Base-by-base conservation (phyloP, 2,329 filamentous ascomycete genomes). In the Calonectria fujianensis region DNA sequence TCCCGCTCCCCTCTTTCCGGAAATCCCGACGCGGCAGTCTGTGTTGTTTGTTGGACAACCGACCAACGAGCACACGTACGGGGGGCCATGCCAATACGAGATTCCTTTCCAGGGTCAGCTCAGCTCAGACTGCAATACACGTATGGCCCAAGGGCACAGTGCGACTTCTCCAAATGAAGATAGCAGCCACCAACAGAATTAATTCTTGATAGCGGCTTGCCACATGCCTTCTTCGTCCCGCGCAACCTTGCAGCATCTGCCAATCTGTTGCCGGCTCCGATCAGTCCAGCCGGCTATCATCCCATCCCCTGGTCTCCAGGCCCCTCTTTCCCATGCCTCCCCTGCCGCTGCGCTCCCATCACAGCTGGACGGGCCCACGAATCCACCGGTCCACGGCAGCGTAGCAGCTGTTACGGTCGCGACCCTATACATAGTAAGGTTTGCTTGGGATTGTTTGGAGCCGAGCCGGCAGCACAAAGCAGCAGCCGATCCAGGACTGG, bases 401-500 rank as follows among this genome's bases (percentile, higher is more conserved):
- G 52, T 54, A 31, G 51, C 57, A 39, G 57, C 57, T 45, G 61
- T 48, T 11, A 18, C 39, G 24, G 37, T 27, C 14, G 27, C 61
- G 37, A 48, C 37, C 61, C 27, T 29, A 29, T 57, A 31, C 65
- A 63, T 64, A 64, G 70, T 32, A 48, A 59, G 65, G 51, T 73
- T 73, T 39, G 18, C 18, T 24, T 63, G 32, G n/a, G 20, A n/a
- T 64, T 29, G 20, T 48, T 48, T 64, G 61, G 61, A 64, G 39
- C 61, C 61, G 39, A 48, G 16, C 48, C 39, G 61, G 35, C 63
- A 29, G 10, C 48, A 54, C 32, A 31, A 67, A 24, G 24, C 24
- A 67, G 32, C 48, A 67, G 37, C 57, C 35, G 69, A 64, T 54
- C 57, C 59, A 48, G 51, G 20, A 61, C 51, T 69, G 64, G 70